A percentile compares a stretch with the other conserved stretches of the same genome.
phyloP scores from a whole-genome alignment of 202 grass and related monocot species.

The Thinopyrum obtusiflorum region DNA sequence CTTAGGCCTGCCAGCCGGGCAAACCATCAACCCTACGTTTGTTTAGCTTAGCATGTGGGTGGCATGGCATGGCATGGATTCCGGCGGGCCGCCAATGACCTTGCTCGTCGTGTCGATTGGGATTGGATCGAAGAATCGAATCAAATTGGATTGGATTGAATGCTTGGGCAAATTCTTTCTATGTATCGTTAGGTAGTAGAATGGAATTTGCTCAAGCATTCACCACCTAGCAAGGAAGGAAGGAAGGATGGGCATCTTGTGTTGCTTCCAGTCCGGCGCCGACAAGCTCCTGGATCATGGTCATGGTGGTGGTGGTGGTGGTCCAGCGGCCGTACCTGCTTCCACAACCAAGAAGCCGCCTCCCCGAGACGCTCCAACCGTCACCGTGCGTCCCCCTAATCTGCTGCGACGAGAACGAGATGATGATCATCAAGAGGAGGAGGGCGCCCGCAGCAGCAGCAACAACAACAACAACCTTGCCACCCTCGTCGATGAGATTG shows the following conservation, averaged over 20 bases:
- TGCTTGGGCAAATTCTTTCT: constrained; percentile 44
- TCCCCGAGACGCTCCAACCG: neutral
- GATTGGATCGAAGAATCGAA: neutral
- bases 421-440: neutral
- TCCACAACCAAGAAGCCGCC: neutral
- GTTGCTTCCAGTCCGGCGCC: constrained; percentile 36
- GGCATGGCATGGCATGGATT: neutral
- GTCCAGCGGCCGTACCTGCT: too few relatives aligned
- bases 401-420: neutral
- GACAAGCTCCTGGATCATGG: neutral
- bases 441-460: neutral
- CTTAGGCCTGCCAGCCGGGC: neutral
- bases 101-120: neutral
- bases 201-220: constrained; percentile 41
- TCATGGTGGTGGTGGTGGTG: neutral
- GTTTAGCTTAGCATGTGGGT: neutral
- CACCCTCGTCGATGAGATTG: constrained; percentile 48
- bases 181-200: neutral
- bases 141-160: constrained; percentile 4
- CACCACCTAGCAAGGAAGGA: neutral
- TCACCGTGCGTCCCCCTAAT: neutral
- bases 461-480: constrained; percentile 20
- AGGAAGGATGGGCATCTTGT: constrained; percentile 42
- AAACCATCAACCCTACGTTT: neutral
- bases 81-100: neutral